Percentiles rank a stretch among this genome's conserved stretches.
phyloP scores from a whole-genome alignment of 257 asterid genomes.

The Ehretia macrophylla region DNA sequence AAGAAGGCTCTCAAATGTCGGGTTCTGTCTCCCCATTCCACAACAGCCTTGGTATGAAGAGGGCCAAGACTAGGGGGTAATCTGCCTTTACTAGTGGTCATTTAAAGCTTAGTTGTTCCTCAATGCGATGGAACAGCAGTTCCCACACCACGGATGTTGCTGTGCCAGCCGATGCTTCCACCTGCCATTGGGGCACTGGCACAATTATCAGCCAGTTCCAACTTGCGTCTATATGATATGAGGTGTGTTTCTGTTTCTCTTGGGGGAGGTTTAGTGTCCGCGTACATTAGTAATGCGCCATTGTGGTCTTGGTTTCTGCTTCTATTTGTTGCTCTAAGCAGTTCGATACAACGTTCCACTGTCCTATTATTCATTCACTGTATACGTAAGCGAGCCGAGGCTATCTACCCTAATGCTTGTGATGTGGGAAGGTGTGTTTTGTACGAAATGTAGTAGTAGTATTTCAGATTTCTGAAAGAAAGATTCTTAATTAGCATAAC shows the following conservation, averaged over 20 bases:
- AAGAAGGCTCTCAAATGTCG: slow-evolving; percentile 78
- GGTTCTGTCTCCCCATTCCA: slow-evolving; percentile 79
- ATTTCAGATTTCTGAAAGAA: no score
- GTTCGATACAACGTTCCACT: slow-evolving; percentile 14
- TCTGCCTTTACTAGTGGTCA: slow-evolving; percentile 8
- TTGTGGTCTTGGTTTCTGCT: slow-evolving; percentile 9
- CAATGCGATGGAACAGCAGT: background rate
- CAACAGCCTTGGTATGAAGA: slow-evolving; percentile 79
- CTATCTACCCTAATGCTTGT: no score
- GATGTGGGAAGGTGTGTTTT: no score
- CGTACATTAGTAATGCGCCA: slow-evolving; percentile 7
- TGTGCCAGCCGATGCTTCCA: slow-evolving; percentile 12
- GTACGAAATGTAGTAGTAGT: no score
- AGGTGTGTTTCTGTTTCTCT: slow-evolving; percentile 19
- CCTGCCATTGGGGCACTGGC: slow-evolving; percentile 26
- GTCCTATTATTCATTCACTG: background rate
- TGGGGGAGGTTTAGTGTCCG: slow-evolving; percentile 16
- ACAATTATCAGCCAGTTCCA: slow-evolving; percentile 18
- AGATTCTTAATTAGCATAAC: no score
- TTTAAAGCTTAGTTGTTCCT: slow-evolving; percentile 7
- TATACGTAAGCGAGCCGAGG: no score
- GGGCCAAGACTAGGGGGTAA: slow-evolving; percentile 79
- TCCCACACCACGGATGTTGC: slow-evolving; percentile 12
- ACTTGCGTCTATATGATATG: slow-evolving; percentile 19
- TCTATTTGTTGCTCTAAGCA: slow-evolving; percentile 9